These are phyloP conservation scores for Leucocoprinus sp. DNA, from an alignment of 768 basidiomycete genomes.

Conservation along the genomic window DNA sequence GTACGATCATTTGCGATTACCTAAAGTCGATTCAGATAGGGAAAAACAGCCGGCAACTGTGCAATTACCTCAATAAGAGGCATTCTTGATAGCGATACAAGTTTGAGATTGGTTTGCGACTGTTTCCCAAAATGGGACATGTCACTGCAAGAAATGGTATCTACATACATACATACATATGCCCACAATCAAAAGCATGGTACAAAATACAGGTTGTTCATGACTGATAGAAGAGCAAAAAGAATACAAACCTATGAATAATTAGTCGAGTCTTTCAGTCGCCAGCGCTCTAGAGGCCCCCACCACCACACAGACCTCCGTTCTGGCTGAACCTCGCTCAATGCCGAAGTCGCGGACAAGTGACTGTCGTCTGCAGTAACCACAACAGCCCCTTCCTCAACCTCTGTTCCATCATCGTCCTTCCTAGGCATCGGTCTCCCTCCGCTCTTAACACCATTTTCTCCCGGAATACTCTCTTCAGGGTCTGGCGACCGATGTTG, in stretches of 20 bases:
- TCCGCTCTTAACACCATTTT: too few relatives aligned
- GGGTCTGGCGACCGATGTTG: background rate
- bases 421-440: too few relatives aligned
- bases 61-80: slow-evolving; percentile 44
- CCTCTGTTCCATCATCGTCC: slow-evolving; percentile 8
- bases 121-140: background rate
- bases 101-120: too few relatives aligned
- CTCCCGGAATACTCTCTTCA: background rate
- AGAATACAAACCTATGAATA: slow-evolving; percentile 34
- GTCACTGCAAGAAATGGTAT: background rate
- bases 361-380: background rate
- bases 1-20: slow-evolving; percentile 95
- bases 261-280: slow-evolving; percentile 67
- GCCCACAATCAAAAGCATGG: background rate
- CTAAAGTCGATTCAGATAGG: slow-evolving; percentile 27
- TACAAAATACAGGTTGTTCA: background rate
- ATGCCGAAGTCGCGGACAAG: slow-evolving; percentile 5
- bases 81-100: too few relatives aligned
- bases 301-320: slow-evolving; percentile 65
- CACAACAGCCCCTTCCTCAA: background rate
- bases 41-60: background rate
- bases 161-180: background rate
- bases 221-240: background rate
- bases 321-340: slow-evolving; percentile 12
- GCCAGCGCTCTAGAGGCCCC: slow-evolving; percentile 69